Conservation (phyloP, 495 filamentous ascomycete genomes). For the Tricharina praecox region DNA sequence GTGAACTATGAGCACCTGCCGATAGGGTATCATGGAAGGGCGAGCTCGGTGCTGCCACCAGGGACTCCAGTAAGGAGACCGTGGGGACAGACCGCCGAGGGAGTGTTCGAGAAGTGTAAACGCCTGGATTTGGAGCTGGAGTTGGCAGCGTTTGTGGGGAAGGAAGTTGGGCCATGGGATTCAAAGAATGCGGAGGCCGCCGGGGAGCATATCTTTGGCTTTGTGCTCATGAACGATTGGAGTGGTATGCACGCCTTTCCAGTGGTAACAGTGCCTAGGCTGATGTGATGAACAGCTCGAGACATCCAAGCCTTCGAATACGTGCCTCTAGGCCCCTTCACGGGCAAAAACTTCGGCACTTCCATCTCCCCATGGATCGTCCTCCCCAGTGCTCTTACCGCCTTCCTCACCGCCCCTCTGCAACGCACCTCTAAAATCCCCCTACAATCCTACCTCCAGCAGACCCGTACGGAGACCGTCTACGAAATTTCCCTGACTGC, state of each 20-base stretch:
- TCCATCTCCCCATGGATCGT: constrained; percentile 83
- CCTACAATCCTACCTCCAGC: constrained; percentile 10
- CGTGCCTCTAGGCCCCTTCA: constrained; percentile 71
- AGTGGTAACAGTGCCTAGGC: too few species aligned
- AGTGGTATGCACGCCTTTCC: constrained; percentile 14
- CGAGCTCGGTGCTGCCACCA: constrained; percentile 61
- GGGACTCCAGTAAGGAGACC: constrained; percentile 62
- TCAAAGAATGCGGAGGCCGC: constrained; percentile 47
- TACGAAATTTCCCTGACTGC: background rate
- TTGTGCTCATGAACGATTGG: constrained; percentile 91
- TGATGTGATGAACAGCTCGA: constrained; percentile 41
- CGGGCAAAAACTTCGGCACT: constrained; percentile 84
- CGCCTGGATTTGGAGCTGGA: constrained; percentile 80
- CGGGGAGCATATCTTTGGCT: constrained; percentile 63
- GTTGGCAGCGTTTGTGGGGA: constrained; percentile 64
- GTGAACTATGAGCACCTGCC: constrained; percentile 84
- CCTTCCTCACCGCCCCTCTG: constrained; percentile 16
- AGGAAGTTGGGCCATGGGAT: constrained; percentile 45
- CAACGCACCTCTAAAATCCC: constrained; percentile 5
- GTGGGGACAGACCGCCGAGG: constrained; percentile 55
- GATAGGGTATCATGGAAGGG: constrained; percentile 73
- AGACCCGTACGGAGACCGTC: background rate
- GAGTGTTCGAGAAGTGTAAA: constrained; percentile 41
- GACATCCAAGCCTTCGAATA: constrained; percentile 91
- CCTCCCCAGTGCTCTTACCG: constrained; percentile 63